A percentile compares a stretch with the other conserved stretches of the same genome.
phyloP scores from a whole-genome alignment of 306 rosid species.

The Cicer yamashitae region DNA sequence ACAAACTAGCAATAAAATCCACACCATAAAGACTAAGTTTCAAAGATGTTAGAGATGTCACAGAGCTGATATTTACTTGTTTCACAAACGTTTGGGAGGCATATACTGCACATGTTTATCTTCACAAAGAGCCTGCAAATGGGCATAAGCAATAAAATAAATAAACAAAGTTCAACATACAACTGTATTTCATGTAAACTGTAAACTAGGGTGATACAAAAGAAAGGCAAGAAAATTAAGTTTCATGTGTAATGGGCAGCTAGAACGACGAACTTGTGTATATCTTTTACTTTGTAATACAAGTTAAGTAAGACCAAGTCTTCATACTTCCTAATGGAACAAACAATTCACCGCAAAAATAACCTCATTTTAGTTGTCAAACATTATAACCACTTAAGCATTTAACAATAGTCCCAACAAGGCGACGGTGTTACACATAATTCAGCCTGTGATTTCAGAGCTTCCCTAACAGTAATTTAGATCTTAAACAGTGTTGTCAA shows the following conservation, averaged over 20 bases:
- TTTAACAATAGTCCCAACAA: not conserved
- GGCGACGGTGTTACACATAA: not conserved
- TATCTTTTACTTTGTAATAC: not conserved
- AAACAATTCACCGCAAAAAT: not conserved
- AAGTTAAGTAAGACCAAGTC: not conserved
- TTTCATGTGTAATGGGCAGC: not conserved
- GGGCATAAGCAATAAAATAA: not conserved
- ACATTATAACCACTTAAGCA: conserved; percentile 8
- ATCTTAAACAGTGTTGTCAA: too few species aligned
- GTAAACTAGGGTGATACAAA: not conserved
- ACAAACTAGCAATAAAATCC: conserved; percentile 30
- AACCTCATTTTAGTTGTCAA: not conserved
- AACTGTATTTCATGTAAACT: conserved; percentile 26
- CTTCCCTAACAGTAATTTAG: not conserved
- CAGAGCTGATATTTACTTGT: conserved; percentile 11
- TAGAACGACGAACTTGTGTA: not conserved
- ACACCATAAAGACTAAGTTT: conserved; percentile 17
- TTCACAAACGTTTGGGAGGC: conserved; percentile 72
- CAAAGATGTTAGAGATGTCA: not conserved
- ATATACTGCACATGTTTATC: conserved; percentile 78
- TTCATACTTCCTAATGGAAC: not conserved
- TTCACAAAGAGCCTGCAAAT: conserved; percentile 72
- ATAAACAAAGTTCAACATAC: not conserved
- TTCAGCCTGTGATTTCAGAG: not conserved
- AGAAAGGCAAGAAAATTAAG: not conserved